phyloP scores from a whole-genome alignment of 2,329 filamentous ascomycete species.

The Ciborinia camelliae region DNA sequence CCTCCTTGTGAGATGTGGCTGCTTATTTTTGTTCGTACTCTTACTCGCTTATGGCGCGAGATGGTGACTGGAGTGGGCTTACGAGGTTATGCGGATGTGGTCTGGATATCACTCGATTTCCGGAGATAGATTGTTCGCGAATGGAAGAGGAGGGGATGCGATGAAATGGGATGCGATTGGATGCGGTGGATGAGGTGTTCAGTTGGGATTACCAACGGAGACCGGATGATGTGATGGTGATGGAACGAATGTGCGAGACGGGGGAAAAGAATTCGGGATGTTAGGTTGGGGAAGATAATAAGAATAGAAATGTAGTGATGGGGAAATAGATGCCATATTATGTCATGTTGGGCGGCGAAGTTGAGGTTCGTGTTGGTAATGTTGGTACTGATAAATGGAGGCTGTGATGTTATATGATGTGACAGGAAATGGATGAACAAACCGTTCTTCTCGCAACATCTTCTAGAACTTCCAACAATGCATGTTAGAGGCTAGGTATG shows the following conservation, averaged over 20 bases:
- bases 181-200: background rate
- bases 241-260: no score
- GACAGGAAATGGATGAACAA: background rate
- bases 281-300: background rate
- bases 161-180: no score
- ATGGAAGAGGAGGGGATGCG: no score
- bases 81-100: constrained; percentile 1
- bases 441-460: background rate
- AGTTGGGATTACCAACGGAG: no score
- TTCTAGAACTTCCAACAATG: background rate
- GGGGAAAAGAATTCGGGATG: background rate
- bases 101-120: no score
- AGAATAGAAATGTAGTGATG: background rate
- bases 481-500: background rate
- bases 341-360: background rate
- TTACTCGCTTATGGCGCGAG: constrained; percentile 8
- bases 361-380: background rate
- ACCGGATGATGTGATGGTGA: no score
- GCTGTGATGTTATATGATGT: background rate
- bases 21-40: background rate
- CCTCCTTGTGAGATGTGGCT: background rate
- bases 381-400: background rate
- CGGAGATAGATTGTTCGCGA: no score
- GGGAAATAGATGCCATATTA: background rate
- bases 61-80: background rate